phyloP scores from a whole-genome alignment of 2,329 filamentous ascomycete species.

The Pseudogymnoascus sp. region DNA sequence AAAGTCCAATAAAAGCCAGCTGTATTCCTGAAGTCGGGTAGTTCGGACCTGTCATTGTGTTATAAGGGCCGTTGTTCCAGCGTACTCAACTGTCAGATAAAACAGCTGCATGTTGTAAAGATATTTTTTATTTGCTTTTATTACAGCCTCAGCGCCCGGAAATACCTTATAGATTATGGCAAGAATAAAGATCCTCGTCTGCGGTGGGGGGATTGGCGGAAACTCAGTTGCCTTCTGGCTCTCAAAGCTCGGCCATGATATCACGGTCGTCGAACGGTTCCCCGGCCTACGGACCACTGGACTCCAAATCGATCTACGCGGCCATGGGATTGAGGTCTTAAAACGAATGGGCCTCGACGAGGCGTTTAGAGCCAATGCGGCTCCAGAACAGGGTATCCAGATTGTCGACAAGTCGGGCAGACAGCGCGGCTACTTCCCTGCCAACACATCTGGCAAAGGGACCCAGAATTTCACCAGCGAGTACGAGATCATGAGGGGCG shows the following conservation, averaged over 20 bases:
- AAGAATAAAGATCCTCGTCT: constrained; percentile 29
- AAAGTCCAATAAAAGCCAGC: not conserved
- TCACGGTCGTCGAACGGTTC: constrained; percentile 36
- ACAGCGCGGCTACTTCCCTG: constrained; percentile 32
- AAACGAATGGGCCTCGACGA: constrained; percentile 43
- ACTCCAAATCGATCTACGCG: constrained; percentile 47
- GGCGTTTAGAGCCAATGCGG: constrained; percentile 34
- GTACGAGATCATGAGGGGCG: constrained; percentile 38
- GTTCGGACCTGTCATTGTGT: not conserved
- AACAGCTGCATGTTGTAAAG: not conserved
- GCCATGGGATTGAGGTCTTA: constrained; percentile 41
- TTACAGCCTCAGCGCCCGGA: not conserved
- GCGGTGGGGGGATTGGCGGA: constrained; percentile 30
- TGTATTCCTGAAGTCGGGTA: not conserved
- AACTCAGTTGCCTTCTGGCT: constrained; percentile 44
- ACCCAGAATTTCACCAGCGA: constrained; percentile 33
- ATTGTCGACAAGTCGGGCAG: constrained; percentile 35
- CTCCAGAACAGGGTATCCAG: constrained; percentile 39
- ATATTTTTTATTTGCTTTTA: not conserved
- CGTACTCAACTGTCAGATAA: not conserved
- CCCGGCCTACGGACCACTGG: constrained; percentile 38
- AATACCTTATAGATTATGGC: not conserved
- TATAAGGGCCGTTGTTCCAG: not conserved
- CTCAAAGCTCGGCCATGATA: constrained; percentile 30
- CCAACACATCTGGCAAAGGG: constrained; percentile 24